phyloP scores from a whole-genome alignment of 495 filamentous ascomycete genomes.

The Hyphodiscus hymeniophilus region DNA sequence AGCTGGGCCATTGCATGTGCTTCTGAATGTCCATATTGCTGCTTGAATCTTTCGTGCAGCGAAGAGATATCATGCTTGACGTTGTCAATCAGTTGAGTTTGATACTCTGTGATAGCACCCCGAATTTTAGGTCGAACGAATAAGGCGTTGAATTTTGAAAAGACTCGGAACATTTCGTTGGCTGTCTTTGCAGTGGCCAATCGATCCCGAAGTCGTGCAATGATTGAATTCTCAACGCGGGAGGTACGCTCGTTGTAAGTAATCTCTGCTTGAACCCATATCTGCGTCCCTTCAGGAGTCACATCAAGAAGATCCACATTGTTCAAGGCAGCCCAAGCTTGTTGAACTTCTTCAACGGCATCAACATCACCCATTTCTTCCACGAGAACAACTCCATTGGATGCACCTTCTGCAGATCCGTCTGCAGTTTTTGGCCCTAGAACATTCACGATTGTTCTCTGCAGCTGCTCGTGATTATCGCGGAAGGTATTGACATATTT shows the following conservation, averaged over 20 bases:
- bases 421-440: conserved; percentile 63
- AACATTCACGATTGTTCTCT: conserved; percentile 90
- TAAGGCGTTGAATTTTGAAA: conserved; percentile 98
- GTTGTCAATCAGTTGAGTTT: conserved; percentile 92
- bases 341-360: conserved; percentile 91
- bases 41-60: conserved; percentile 94
- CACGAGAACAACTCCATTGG: conserved; percentile 59
- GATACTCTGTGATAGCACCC: conserved; percentile 94
- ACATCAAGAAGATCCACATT: conserved; percentile 95
- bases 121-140: conserved; percentile 97
- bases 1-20: conserved; percentile 96
- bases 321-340: conserved; percentile 86
- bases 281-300: conserved; percentile 73
- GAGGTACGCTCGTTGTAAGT: conserved; percentile 95
- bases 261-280: conserved; percentile 88
- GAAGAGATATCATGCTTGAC: conserved; percentile 91
- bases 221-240: conserved; percentile 97
- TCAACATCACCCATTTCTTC: conserved; percentile 97
- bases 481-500: conserved; percentile 92
- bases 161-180: conserved; percentile 99
- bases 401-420: conserved; percentile 33
- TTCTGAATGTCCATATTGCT: conserved; percentile 96
- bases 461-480: conserved; percentile 93
- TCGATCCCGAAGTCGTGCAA: conserved; percentile 85
- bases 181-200: conserved; percentile 91